Percentiles rank a stretch among this genome's conserved stretches.
Conservation (phyloP, 2,329 filamentous ascomycete species). For the Fusarium multiceps region DNA sequence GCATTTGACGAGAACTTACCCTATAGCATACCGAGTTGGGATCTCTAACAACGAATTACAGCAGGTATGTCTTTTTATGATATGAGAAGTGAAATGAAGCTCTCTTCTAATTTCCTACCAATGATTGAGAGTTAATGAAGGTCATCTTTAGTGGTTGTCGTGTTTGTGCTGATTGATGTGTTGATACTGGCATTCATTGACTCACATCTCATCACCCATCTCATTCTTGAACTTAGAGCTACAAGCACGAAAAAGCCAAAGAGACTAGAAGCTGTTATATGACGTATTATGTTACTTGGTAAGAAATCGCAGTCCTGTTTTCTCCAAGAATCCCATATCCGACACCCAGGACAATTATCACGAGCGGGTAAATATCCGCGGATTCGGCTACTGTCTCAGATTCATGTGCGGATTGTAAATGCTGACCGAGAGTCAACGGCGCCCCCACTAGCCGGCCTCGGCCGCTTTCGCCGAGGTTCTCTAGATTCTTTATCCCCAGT, state of each 20-base stretch:
- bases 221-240: too few relatives aligned
- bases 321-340: constrained; percentile 10
- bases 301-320: too few relatives aligned
- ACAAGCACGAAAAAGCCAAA: background rate
- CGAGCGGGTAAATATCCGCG: constrained; percentile 15
- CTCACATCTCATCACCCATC: too few relatives aligned
- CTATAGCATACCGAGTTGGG: background rate
- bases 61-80: background rate
- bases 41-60: background rate
- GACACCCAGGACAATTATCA: background rate
- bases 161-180: too few relatives aligned
- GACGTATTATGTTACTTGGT: too few relatives aligned
- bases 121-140: too few relatives aligned
- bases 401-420: constrained; percentile 35
- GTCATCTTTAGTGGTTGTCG: too few relatives aligned
- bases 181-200: too few relatives aligned
- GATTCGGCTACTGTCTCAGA: constrained; percentile 28
- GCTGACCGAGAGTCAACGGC: constrained; percentile 33
- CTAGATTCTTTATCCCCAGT: background rate
- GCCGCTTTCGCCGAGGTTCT: constrained; percentile 42
- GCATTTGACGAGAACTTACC: background rate
- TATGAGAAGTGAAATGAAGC: too few relatives aligned
- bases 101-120: too few relatives aligned
- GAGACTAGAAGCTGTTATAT: too few relatives aligned
- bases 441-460: constrained; percentile 33